Evolutionary conservation across 2,329 filamentous ascomycete species (phyloP).

Genomic region (Emergomyces pasteurianus): DNA sequence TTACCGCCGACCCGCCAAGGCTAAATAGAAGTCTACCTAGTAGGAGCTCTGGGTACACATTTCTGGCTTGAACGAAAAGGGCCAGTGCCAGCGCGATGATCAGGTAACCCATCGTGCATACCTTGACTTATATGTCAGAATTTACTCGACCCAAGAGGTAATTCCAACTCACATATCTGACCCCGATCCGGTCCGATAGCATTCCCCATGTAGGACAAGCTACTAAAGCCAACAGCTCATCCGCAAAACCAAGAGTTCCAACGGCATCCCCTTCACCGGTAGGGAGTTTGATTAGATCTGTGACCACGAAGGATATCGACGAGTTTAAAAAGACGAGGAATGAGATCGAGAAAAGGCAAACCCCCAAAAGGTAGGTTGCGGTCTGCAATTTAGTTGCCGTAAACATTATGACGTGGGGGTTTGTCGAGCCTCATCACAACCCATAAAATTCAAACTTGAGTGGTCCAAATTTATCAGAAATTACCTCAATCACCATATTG

Average conservation of each 20-base stretch:
- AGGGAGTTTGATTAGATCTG: conserved; percentile 46
- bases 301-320: conserved; percentile 52
- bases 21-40: conserved; percentile 80
- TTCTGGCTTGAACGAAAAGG: conserved; percentile 71
- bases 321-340: conserved; percentile 56
- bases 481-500: background rate
- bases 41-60: conserved; percentile 80
- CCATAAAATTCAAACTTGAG: too few species aligned
- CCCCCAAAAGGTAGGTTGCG: conserved; percentile 47
- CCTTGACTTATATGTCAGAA: conserved; percentile 19
- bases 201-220: conserved; percentile 41
- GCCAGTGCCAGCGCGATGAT: conserved; percentile 68
- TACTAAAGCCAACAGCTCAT: conserved; percentile 36
- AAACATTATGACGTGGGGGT: conserved; percentile 26
- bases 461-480: too few species aligned
- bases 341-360: conserved; percentile 53
- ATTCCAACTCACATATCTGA: conserved; percentile 31
- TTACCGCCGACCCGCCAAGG: conserved; percentile 80
- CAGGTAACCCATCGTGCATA: conserved; percentile 61
- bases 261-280: conserved; percentile 49
- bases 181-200: conserved; percentile 37
- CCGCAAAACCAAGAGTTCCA: conserved; percentile 40
- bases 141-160: conserved; percentile 3
- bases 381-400: conserved; percentile 47
- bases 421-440: background rate